Base-by-base conservation (phyloP, 139 green algal species). In the Closterium sp. region DNA sequence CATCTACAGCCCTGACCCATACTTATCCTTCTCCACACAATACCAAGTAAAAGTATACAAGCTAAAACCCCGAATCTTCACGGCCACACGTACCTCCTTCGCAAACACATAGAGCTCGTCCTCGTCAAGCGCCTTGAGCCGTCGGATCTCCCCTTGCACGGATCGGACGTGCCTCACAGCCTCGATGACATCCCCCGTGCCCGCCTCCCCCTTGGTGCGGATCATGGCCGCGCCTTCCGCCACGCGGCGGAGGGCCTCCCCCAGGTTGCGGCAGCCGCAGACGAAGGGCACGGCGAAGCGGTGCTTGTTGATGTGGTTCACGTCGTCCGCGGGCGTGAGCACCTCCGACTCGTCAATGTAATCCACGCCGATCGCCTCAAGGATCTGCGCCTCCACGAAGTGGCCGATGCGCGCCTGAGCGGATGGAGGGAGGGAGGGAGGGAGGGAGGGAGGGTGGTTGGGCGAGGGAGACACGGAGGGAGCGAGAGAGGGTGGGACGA, bases 251-350 rank as follows among this genome's bases (percentile, higher is more conserved):
- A 99, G 96, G 21, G 98, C 98, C 96, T 99, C 98, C 19, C 98
- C 98, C 30, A 99, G 95, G 95, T 99, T 97, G 30, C 98, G 97
- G 96, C 98, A 99, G 43, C 98, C 98, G 92, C 98, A 99, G n/a
- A 99, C 97, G 92, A 99, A 99, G 2, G 98, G 98, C 34, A 99
- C 97, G 95, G 98, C 98, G 96, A 99, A 99, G 95, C 98, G 98
- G 96, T 99, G 98, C 97, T 99, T 99, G 97, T 99, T 99, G 94
- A 98, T 99, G 98, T 99, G 98, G 95, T 99, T 97, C 36, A 98
- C 95, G 89, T 99, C 98, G 92, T 99, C 98, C 31, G 98, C 98
- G 28, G 98, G 98, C 9, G 98, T 99, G 10, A 99, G 96, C 76
- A 99, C 98, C 96, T 99, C 98, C 38, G 95, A 97, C 96, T 99